Conservation (phyloP, 2,329 filamentous ascomycete species). For the Cladorrhinum sp. region DNA sequence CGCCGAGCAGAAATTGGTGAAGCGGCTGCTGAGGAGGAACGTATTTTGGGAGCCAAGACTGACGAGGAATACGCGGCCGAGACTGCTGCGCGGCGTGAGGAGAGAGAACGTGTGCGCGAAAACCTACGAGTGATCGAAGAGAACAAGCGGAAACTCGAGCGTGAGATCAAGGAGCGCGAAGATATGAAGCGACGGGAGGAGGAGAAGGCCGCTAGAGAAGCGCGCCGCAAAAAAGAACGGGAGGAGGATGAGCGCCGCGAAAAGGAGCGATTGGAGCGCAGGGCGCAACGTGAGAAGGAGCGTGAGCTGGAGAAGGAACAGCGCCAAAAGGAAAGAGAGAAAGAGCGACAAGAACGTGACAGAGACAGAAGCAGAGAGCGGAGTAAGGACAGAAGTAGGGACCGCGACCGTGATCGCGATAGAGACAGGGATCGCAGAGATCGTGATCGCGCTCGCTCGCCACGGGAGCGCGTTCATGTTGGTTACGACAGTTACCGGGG, state of each 20-base stretch:
- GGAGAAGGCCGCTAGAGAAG: slow-evolving; percentile 34
- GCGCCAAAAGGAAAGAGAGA: slow-evolving; percentile 33
- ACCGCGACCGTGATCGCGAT: slow-evolving; percentile 32
- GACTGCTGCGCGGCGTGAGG: slow-evolving; percentile 56
- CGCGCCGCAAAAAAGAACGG: slow-evolving; percentile 35
- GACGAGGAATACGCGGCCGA: slow-evolving; percentile 72
- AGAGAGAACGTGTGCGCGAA: slow-evolving; percentile 60
- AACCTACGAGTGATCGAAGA: slow-evolving; percentile 59
- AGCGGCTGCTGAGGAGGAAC: slow-evolving; percentile 64
- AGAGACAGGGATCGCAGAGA: slow-evolving; percentile 31
- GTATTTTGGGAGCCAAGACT: slow-evolving; percentile 63
- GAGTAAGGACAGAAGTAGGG: slow-evolving; percentile 35
- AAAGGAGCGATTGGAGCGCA: slow-evolving; percentile 42
- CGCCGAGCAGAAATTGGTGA: slow-evolving; percentile 66
- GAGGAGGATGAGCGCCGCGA: slow-evolving; percentile 39
- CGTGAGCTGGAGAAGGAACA: slow-evolving; percentile 24
- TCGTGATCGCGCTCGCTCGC: slow-evolving; percentile 30
- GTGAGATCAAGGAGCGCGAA: slow-evolving; percentile 52
- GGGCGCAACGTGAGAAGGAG: slow-evolving; percentile 33
- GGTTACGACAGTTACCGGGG: slow-evolving; percentile 30
- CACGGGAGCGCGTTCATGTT: slow-evolving; percentile 27
- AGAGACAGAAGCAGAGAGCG: slow-evolving; percentile 37
- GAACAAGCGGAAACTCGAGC: slow-evolving; percentile 57
- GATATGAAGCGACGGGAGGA: slow-evolving; percentile 34
- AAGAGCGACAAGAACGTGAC: slow-evolving; percentile 31